Conservation (phyloP, 2,329 filamentous ascomycete species). For the Aspergillus bombycis region DNA sequence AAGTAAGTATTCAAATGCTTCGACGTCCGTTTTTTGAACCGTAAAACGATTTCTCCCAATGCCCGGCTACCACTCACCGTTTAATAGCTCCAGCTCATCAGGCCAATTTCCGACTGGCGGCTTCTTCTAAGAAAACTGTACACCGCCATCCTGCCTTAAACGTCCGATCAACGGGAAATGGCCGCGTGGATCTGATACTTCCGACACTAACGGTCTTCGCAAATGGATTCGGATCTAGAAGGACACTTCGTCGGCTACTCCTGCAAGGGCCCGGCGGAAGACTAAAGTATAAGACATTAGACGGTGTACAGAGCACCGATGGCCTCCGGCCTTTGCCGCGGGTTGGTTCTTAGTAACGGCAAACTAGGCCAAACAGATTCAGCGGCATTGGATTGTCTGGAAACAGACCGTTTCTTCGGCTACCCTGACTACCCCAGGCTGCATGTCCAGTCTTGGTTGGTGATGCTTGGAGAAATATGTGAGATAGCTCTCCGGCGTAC, state of each 20-base stretch:
- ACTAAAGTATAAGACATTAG: conserved; percentile 18
- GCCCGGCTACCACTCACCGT: conserved; percentile 9
- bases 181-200: conserved; percentile 21
- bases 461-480: conserved; percentile 2
- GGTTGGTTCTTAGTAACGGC: neutral
- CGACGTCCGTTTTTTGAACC: neutral
- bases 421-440: neutral
- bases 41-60: neutral
- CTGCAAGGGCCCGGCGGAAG: conserved; percentile 29
- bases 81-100: conserved; percentile 18
- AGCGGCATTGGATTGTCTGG: conserved; percentile 6
- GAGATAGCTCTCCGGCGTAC: neutral
- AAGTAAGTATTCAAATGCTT: neutral
- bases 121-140: conserved; percentile 18
- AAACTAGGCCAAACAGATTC: neutral
- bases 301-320: conserved; percentile 19
- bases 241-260: conserved; percentile 6
- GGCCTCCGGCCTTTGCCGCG: neutral
- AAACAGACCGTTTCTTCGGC: conserved; percentile 3
- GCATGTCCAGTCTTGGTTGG: neutral
- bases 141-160: conserved; percentile 23
- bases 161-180: conserved; percentile 20
- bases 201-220: conserved; percentile 13
- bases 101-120: conserved; percentile 1
- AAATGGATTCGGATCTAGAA: conserved; percentile 17